Percentiles rank a stretch among this genome's conserved stretches.
These are phyloP conservation scores for Marchantia polymorpha DNA, from an alignment of 225 moss, liverwort and hornwort species.

Conservation along the genomic window DNA sequence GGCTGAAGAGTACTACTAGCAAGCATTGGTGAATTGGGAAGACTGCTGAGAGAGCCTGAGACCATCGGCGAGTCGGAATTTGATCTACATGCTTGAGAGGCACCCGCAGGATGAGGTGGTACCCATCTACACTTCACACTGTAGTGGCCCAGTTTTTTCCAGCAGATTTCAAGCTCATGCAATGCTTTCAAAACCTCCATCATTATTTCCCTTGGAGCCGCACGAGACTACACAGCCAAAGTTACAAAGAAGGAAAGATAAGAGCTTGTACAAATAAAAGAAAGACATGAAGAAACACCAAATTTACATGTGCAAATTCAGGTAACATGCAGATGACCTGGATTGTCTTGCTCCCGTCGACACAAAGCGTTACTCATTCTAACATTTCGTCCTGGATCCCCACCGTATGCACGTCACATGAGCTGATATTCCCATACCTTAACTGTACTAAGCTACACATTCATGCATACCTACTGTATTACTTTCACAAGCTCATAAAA, in stretches of 20 bases:
- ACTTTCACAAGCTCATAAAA: not conserved
- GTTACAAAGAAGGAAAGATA: not conserved
- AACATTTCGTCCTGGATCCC: not conserved
- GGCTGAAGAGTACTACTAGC: slow-evolving; percentile 52
- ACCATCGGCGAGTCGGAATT: slow-evolving; percentile 47
- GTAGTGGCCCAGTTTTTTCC: slow-evolving; percentile 79
- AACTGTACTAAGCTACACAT: too few relatives aligned
- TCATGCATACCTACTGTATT: not conserved
- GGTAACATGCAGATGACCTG: not conserved
- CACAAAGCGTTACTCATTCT: not conserved
- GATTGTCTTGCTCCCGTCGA: not conserved
- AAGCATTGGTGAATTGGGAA: slow-evolving; percentile 66
- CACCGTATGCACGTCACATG: too few relatives aligned
- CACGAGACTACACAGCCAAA: slow-evolving; percentile 60
- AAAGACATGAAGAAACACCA: not conserved
- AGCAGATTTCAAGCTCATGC: slow-evolving; percentile 70
- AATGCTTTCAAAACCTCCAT: slow-evolving; percentile 68
- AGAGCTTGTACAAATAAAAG: not conserved
- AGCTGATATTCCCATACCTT: too few relatives aligned
- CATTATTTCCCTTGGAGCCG: slow-evolving; percentile 82
- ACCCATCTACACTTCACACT: slow-evolving; percentile 90
- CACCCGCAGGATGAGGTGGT: slow-evolving; percentile 45
- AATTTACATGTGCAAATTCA: not conserved
- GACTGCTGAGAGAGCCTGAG: slow-evolving; percentile 48
- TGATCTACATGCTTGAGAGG: slow-evolving; percentile 37